Percentiles rank a stretch among this genome's conserved stretches.
Conservation (phyloP, 2,329 filamentous ascomycete genomes). For the Sporothrix brunneoviolacea region DNA sequence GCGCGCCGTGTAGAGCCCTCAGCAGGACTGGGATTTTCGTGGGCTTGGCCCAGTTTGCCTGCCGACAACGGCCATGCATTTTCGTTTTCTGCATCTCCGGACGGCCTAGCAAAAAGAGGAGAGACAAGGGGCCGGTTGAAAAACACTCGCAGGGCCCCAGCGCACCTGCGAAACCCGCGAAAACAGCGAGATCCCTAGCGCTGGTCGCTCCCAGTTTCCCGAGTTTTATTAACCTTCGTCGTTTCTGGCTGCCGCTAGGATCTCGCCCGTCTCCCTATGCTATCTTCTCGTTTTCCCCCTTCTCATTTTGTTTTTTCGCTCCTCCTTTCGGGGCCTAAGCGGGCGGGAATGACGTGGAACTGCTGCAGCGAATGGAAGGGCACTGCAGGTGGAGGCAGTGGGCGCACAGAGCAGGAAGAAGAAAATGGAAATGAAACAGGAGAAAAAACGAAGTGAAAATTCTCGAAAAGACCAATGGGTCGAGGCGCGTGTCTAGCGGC, state of each 20-base stretch:
- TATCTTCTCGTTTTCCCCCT: neutral
- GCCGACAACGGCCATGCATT: neutral
- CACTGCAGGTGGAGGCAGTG: neutral
- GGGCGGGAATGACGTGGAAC: conserved; percentile 9
- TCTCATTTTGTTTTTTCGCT: neutral
- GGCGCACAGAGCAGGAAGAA: neutral
- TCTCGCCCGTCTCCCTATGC: conserved; percentile 2
- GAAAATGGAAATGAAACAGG: neutral
- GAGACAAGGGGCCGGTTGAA: no score
- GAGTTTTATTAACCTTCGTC: conserved; percentile 3
- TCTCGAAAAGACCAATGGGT: neutral
- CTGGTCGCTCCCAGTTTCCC: no score
- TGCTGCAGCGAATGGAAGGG: conserved; percentile 8
- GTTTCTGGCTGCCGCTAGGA: conserved; percentile 6
- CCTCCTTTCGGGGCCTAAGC: neutral
- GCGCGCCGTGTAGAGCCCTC: no score
- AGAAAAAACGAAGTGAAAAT: neutral
- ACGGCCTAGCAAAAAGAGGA: no score
- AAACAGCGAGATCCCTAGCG: no score
- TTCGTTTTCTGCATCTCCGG: neutral
- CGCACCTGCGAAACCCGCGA: no score
- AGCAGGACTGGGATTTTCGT: no score
- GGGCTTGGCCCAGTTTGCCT: neutral
- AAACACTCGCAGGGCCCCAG: no score
- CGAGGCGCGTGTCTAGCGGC: neutral